These are phyloP conservation scores for Thraustochytrium sp. DNA, from an alignment of 352 stramenopile species.

Conservation along the genomic window DNA sequence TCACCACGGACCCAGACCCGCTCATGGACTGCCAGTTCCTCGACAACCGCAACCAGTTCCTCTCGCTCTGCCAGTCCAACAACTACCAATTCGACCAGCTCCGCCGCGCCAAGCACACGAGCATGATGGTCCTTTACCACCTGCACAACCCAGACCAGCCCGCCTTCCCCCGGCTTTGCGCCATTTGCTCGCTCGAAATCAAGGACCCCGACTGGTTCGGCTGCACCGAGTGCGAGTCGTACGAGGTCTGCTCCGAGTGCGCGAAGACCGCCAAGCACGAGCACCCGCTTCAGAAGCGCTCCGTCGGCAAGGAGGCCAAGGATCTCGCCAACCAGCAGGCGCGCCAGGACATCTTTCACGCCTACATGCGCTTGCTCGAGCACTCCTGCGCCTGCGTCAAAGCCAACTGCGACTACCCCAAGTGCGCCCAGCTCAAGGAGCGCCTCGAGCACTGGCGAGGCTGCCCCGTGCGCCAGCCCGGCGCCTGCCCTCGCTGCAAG, in stretches of 20 bases:
- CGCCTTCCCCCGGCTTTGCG: conserved; percentile 31
- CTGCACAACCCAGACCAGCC: conserved; percentile 81
- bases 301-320: not conserved
- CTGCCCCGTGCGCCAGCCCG: conserved; percentile 80
- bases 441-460: conserved; percentile 85
- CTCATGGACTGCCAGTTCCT: conserved; percentile 48
- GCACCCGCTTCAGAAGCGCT: conserved; percentile 55
- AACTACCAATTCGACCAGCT: conserved; percentile 59
- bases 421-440: conserved; percentile 97
- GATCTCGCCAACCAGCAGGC: not conserved
- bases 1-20: conserved; percentile 8
- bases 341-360: conserved; percentile 58
- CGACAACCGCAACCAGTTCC: conserved; percentile 49
- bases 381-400: conserved; percentile 87
- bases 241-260: conserved; percentile 35
- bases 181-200: conserved; percentile 15
- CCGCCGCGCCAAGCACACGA: conserved; percentile 95
- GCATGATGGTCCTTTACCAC: conserved; percentile 99
- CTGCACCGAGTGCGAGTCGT: conserved; percentile 31
- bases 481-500: conserved; percentile 89
- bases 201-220: conserved; percentile 25
- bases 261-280: conserved; percentile 20
- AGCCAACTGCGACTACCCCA: conserved; percentile 83
- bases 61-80: conserved; percentile 47
- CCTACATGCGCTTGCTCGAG: conserved; percentile 96